Evolutionary conservation across 2,329 filamentous ascomycete genomes (phyloP), one percentile per base, ranked within the genome.

Genomic region (Amesomyces nigricolor): DNA sequence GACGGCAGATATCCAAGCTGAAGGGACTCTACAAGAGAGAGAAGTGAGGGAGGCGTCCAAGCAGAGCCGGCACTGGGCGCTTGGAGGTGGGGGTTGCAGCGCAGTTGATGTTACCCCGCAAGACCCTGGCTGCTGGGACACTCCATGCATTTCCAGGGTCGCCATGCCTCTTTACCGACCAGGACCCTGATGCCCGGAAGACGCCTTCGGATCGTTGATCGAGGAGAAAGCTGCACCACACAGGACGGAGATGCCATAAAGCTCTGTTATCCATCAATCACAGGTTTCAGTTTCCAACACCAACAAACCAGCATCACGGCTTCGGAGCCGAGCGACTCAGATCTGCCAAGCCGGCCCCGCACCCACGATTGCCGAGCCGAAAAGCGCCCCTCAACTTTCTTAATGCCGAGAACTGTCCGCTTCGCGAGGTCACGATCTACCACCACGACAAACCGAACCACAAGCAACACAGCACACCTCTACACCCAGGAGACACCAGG

Each of bases 11-110:
- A 3, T 53, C 53, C 17, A 55, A 51, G 49, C 46, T 65, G 26
- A 62, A 61, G 47, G 58, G 39, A 19, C 47, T 64, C 10, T 64
- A 62, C 40, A 56, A 58, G 29, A 57, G 54, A 46, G 59, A 58
- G 10, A 62, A 56, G 43, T 57, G 57, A 58, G 16, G 39, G 47
- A n/a, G 22, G 22, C 22, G 5, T 26, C 17, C 17, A 14, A n/a
- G 38, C 19, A n/a, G 16, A n/a, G 16, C 17, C 8, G 26, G 2
- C 37, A 13, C 14, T n/a, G 22, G 37, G n/a, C 14, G 30, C 4
- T 22, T 22, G 16, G 16, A 16, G 42, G 47, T 43, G 55, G 55
- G 50, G 54, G 26, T 29, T 17, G 2, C 46, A 38, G 11, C 11
- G 16, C 17, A 13, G 29, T 5, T 38, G 19, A n/a, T 6, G 43